Base-by-base conservation (phyloP, 1,284 basidiomycete species). In the Pseudozyma hubeiensis region DNA sequence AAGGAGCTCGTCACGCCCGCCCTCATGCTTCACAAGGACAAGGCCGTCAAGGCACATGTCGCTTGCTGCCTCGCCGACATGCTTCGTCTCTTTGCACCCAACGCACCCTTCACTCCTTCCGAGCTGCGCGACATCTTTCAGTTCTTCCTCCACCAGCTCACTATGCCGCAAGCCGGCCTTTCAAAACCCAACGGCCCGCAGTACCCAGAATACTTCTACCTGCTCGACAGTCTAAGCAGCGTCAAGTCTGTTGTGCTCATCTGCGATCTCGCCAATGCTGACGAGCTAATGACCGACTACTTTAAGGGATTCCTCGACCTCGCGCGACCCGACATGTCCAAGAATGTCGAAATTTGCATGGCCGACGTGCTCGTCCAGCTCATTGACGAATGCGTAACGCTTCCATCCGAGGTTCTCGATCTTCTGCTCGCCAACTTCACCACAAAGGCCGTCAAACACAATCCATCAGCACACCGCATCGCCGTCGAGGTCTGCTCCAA, bases 31-130 rank as follows among this genome's bases (percentile, higher is more conserved):
- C 95, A 99, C 77, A 96, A 93, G 85, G 95, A 98, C 86, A 89
- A 90, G 48, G 94, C 93, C 19, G 93, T 99, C 77, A 97, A 95
- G 85, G 94, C 94, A 0, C 93, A 92, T 77, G 90, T 92, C 6
- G 94, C 94, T 0, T 97, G 94, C 85, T 98, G 94, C 85, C 88
- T 99, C 17, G 94, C 94, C 2, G 95, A 99, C 85, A 87, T 98
- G 64, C 89, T 99, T 52, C 87, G 94, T 39, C 88, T 99, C 48
- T 97, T 94, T 84, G 97, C 97, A 0, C 97, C 97, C 2, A 93
- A 98, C 82, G 96, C 97, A 33, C 97, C 97, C 10, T 99, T 96
- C 84, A 95, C 91, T 4, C 90, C 90, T 51, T 86, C 88, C 49
- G 93, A 98, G 84, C 89, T 98, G 41, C 63, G 80, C 72, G 69